phyloP scores from a whole-genome alignment of 2,329 filamentous ascomycete species.

The Exserohilum rostratum region DNA sequence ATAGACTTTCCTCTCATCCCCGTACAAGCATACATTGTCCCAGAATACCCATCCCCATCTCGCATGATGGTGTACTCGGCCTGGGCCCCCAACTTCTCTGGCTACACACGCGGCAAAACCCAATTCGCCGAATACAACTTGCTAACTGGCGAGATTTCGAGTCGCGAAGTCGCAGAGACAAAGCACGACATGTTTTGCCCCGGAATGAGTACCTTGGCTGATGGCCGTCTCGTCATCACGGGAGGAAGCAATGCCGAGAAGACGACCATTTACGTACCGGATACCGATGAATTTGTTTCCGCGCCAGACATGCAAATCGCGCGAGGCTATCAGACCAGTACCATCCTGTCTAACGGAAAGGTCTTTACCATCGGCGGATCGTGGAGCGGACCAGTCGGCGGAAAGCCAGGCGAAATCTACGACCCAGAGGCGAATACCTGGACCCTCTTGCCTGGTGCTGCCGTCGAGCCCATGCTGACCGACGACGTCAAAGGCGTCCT shows the following conservation, averaged over 20 bases:
- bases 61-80: conserved; percentile 28
- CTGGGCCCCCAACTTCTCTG: conserved; percentile 19
- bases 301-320: conserved; percentile 24
- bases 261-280: conserved; percentile 25
- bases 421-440: conserved; percentile 19
- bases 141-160: conserved; percentile 17
- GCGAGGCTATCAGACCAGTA: conserved; percentile 25
- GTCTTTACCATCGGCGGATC: conserved; percentile 30
- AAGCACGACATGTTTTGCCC: conserved; percentile 33
- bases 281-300: conserved; percentile 15
- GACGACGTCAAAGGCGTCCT: conserved; percentile 22
- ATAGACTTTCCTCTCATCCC: conserved; percentile 29
- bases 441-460: conserved; percentile 23
- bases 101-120: conserved; percentile 20
- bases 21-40: conserved; percentile 28
- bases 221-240: conserved; percentile 26
- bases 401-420: conserved; percentile 26
- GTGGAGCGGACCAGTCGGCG: conserved; percentile 17
- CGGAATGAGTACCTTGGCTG: conserved; percentile 23
- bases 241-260: conserved; percentile 26
- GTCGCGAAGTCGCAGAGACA: conserved; percentile 23
- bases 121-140: conserved; percentile 30
- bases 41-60: conserved; percentile 23
- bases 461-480: conserved; percentile 25
- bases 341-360: conserved; percentile 23